Conservation (phyloP, 1,284 basidiomycete species). For the Trametes versicolor region DNA sequence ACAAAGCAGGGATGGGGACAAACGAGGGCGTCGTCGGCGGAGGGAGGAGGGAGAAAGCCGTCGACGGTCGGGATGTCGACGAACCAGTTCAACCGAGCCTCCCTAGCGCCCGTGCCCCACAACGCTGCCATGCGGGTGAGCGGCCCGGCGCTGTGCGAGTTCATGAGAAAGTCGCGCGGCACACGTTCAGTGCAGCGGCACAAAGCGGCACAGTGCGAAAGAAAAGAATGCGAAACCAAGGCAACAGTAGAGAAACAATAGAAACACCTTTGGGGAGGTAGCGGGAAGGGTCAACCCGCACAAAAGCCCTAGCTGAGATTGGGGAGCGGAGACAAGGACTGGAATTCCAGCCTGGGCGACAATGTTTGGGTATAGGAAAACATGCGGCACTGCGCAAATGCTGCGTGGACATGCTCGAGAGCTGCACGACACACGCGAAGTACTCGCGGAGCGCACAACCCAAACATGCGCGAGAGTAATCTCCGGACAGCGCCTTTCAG, state of each 20-base stretch:
- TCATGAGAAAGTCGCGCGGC: slow-evolving; percentile 6
- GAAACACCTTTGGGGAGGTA: not conserved
- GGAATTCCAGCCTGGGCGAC: not conserved
- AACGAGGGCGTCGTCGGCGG: not conserved
- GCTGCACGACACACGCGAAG: not conserved
- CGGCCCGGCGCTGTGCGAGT: not conserved
- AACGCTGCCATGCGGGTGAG: not conserved
- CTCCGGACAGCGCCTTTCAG: not conserved
- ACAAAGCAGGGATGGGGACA: not conserved
- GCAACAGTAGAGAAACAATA: not conserved
- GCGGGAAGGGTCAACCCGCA: not conserved
- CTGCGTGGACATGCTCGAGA: not conserved
- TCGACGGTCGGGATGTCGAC: not conserved
- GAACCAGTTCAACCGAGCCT: not conserved
- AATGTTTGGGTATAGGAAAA: not conserved
- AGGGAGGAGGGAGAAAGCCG: not conserved
- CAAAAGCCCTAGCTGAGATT: not conserved
- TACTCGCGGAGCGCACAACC: not conserved
- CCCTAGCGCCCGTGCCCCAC: not conserved
- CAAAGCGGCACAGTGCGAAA: not conserved
- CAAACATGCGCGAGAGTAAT: not conserved
- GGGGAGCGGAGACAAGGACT: not conserved
- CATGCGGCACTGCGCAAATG: not conserved
- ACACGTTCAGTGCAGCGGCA: not conserved
- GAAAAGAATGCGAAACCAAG: not conserved